Base-by-base conservation (phyloP, 2,329 filamentous ascomycete species). In the Pleomassaria siparia region DNA sequence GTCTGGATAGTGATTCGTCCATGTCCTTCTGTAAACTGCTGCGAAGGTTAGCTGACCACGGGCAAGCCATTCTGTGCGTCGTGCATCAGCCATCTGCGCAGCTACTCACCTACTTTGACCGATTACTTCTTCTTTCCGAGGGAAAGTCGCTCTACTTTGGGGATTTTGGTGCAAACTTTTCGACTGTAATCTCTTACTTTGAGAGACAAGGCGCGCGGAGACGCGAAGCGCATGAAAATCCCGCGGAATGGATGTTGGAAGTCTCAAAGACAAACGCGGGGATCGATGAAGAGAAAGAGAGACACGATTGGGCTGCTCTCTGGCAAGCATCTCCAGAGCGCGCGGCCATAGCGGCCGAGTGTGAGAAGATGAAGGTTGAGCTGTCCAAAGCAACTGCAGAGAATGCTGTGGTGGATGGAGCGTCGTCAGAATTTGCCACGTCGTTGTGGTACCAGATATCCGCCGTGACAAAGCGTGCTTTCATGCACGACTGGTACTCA, bases 61-160 rank as follows among this genome's bases (percentile, higher is more conserved):
- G 91, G n/a, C 54, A 56, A 47, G 90, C 91, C 42, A 88, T 96
- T 69, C 82, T 96, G 12, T 95, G 90, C 74, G 95, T 91, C 0
- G 95, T 96, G 52, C 91, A 96, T 70, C 91, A 96, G 71, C 91
- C 91, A 12, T 94, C 88, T 5, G 89, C 90, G 20, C 88, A 92
- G 79, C 79, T 96, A 29, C 95, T 96, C 76, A 87, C 95, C 68
- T 85, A 88, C 47, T 96, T 91, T 64, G 87, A 91, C 60, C 80
- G 86, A 41, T 79, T 91, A 7, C 77, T 91, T 24, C 87, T 91
- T 73, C 74, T 91, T 9, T 83, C 83, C 16, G 85, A 82, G 63
- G 87, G 87, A 41, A 81, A 76, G 63, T 88, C 86, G 0, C 84
- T 90, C 37, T 91, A 91, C 73, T 90, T 89, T 62, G 88, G 87